Evolutionary conservation across 352 stramenopile genomes (phyloP), one percentile per base, ranked within the genome.

Genomic region (Phytophthora idaei): DNA sequence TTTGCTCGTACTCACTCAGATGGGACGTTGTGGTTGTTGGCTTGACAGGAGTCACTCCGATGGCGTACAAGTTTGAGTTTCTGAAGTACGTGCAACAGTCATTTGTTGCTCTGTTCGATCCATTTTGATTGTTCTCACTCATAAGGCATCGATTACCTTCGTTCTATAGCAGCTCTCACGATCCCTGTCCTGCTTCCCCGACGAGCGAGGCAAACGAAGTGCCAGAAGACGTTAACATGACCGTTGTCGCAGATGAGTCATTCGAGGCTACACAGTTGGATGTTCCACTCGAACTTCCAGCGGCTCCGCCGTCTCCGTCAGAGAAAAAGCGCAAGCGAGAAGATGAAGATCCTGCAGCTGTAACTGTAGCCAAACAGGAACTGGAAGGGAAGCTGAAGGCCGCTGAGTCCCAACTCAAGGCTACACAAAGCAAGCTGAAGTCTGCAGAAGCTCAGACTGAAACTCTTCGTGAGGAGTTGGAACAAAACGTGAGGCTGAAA

Each of bases 51-150:
- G 62, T 86, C 37, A 55, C 62, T 27, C 78, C 83, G 0, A 80
- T 73, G 42, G 71, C 79, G 12, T 94, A 80, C 69, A 86, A 84
- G 61, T 87, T 90, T 60, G 83, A 94, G 66, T 62, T 90, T 11
- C 51, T 94, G 64, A 83, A 73, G 66, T 86, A 61, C 15, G 68
- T 65, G 11, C 5, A 12, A 14, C 21, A 67, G 52, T 12, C 14
- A 28, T 59, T 59, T 57, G 54, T 42, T 5, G 6, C 6, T 36
- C 2, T 28, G 28, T 60, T 46, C 0, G 4, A 44, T n/a, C 39
- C 32, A 12, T 28, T 9, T 37, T 56, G 34, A 5, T 52, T 49
- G 39, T 9, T 45, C 46, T 29, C 3, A 57, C 8, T 62, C 1
- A 15, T 21, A 21, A 21, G 21, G 21, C 21, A 21, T 21, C 21